phyloP scores from a whole-genome alignment of 805 yeast genomes.

The Wickerhamiella kurtzmanii region DNA sequence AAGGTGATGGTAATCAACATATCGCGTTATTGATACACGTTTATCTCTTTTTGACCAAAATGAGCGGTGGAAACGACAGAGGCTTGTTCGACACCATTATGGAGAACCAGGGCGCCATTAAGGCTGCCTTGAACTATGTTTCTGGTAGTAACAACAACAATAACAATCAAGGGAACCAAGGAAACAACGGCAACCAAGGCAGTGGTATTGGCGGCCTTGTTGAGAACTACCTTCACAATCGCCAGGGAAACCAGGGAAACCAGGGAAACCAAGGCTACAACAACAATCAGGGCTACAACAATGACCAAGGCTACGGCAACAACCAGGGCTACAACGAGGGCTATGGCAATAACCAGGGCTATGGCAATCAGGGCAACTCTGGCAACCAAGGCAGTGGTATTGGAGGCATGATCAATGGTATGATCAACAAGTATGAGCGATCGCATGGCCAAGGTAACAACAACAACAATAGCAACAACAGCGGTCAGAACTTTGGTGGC shows the following conservation, averaged over 20 bases:
- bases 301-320: background rate
- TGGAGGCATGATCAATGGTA: background rate
- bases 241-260: background rate
- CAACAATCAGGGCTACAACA: background rate
- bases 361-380: background rate
- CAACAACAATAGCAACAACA: background rate
- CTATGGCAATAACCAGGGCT: background rate
- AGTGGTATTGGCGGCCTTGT: constrained; percentile 1
- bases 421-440: background rate
- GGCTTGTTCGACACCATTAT: background rate
- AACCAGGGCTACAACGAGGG: background rate
- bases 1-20: background rate
- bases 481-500: background rate
- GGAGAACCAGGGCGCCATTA: background rate
- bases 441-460: background rate
- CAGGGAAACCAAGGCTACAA: too few relatives aligned
- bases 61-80: background rate
- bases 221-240: background rate
- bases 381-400: background rate
- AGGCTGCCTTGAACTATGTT: background rate
- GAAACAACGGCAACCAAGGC: background rate
- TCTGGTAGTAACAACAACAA: background rate
- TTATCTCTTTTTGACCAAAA: background rate
- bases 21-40: background rate
- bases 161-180: constrained; percentile 1